Evolutionary conservation across 305 asterid species (phyloP).

Genomic region (Fraxinus greggii): DNA sequence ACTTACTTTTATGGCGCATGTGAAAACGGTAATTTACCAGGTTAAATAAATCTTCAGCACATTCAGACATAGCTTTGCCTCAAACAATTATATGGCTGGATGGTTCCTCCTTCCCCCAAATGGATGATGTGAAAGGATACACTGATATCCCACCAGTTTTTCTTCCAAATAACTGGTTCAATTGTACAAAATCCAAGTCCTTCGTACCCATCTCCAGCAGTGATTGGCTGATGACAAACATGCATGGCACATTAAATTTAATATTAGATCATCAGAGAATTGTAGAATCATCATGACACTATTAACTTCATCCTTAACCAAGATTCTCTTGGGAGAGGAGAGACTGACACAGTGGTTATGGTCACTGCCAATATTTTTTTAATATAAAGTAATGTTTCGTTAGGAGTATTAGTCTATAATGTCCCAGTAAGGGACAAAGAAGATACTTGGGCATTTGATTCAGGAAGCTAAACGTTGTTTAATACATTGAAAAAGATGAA

Average conservation of each 20-base stretch:
- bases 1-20: not conserved
- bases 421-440: not conserved
- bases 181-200: constrained; percentile 87
- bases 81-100: constrained; percentile 73
- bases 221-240: constrained; percentile 71
- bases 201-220: constrained; percentile 97
- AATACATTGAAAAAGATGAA: constrained; percentile 7
- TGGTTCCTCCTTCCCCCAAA: constrained; percentile 72
- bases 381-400: not conserved
- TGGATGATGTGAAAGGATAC: constrained; percentile 85
- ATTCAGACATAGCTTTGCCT: constrained; percentile 92
- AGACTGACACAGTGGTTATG: not conserved
- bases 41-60: constrained; percentile 79
- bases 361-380: not conserved
- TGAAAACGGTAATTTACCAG: constrained; percentile 50
- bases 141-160: constrained; percentile 97
- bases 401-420: not conserved
- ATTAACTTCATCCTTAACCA: not conserved
- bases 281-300: constrained; percentile 11
- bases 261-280: not conserved
- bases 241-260: constrained; percentile 26
- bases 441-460: not conserved
- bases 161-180: constrained; percentile 91
- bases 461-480: not conserved
- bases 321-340: not conserved